phyloP scores from a whole-genome alignment of 2,329 filamentous ascomycete genomes.

The Ceratocystiopsis sp. region DNA sequence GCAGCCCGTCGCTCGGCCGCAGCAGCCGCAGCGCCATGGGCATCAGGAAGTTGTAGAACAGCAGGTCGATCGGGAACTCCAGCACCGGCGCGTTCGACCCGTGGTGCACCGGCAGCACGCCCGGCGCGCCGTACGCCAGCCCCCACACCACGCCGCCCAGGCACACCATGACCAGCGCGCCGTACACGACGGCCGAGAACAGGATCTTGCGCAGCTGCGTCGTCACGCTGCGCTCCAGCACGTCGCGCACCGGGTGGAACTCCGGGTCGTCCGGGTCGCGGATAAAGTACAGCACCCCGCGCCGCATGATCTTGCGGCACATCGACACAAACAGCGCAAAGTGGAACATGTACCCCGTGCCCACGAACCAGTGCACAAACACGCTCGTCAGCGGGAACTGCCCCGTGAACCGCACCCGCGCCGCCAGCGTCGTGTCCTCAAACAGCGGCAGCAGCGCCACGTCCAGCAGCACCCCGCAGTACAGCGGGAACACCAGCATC shows the following conservation, averaged over 20 bases:
- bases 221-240: constrained; percentile 78
- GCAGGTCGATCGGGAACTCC: constrained; percentile 82
- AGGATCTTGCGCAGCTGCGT: constrained; percentile 92
- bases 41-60: constrained; percentile 96
- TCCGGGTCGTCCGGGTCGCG: constrained; percentile 95
- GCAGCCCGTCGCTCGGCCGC: constrained; percentile 68
- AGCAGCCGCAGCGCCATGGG: constrained; percentile 72
- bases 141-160: constrained; percentile 93
- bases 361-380: constrained; percentile 97
- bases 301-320: constrained; percentile 95
- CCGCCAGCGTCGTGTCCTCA: constrained; percentile 58
- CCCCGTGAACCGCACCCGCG: constrained; percentile 61
- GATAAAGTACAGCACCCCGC: constrained; percentile 93
- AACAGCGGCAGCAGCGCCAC: constrained; percentile 80
- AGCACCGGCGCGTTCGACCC: constrained; percentile 81
- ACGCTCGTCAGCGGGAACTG: constrained; percentile 74
- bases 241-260: constrained; percentile 93
- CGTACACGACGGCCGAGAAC: constrained; percentile 92
- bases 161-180: constrained; percentile 79
- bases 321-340: constrained; percentile 97
- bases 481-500: constrained; percentile 93
- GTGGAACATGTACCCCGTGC: constrained; percentile 99
- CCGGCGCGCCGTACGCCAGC: constrained; percentile 48
- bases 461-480: constrained; percentile 85
- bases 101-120: constrained; percentile 81